Evolutionary conservation across 176 grass and related monocot genomes (phyloP), one percentile per base, ranked within the genome.

Genomic region (Canna indica): DNA sequence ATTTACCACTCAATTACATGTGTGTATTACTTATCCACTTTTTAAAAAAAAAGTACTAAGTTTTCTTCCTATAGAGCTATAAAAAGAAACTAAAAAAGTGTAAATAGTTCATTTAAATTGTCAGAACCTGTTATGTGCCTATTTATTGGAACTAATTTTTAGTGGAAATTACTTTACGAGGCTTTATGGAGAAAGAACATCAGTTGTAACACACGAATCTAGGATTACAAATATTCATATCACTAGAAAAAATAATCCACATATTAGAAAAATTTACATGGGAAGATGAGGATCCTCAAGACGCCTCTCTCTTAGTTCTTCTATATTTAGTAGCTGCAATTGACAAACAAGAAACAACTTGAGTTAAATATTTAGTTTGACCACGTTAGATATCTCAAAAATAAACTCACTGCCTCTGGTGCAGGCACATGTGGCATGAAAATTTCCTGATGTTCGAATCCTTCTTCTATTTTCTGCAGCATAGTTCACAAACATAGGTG

Each of bases 401-500:
- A 72, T 47, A 67, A 61, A 46, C 44, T 83, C 64, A 84, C 93
- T 72, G 77, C 76, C 64, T 92, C 93, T 57, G 88, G 93, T 75
- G 72, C 82, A 85, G 88, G 84, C 73, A 97, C 86, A 73, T 70
- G 75, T 46, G 86, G 88, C 75, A 97, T 87, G 9, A 7, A 83
- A 66, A 62, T 77, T 78, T 77, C 82, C 70, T 97, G 88, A 84
- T 97, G 93, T 64, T 97, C 84, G 83, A 97, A 97, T 12, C 89
- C 88, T 68, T 80, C n/a, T 81, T 92, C 85, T 72, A 85, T 79
- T 41, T 87, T 97, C 93, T 92, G 82, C 75, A 87, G 67, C 12
- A 76, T 5, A 68, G 76, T 29, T 34, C 56, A 54, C 69, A 16
- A 54, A 79, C 61, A 52, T n/a, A 76, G 16, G 13, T 15, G 20